Conservation (phyloP, 2,329 filamentous ascomycete genomes). For the Colletotrichum tropicale region DNA sequence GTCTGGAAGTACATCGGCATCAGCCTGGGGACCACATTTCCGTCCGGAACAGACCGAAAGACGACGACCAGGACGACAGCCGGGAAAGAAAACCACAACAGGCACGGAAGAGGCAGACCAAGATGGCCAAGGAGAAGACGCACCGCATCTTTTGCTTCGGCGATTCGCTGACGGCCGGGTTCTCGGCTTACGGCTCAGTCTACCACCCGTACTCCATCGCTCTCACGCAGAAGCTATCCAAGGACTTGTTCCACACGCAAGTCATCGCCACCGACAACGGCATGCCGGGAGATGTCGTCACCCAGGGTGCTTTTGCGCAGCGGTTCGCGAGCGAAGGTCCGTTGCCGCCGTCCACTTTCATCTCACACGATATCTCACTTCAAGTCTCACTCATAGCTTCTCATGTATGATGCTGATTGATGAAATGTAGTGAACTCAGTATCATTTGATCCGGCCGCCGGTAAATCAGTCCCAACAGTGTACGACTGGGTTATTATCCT, state of each 20-base stretch:
- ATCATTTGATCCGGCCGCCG: slow-evolving; percentile 49
- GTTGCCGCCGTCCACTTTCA: slow-evolving; percentile 7
- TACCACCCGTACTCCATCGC: slow-evolving; percentile 59
- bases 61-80: background rate
- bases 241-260: slow-evolving; percentile 46
- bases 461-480: background rate
- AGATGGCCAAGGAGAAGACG: slow-evolving; percentile 19
- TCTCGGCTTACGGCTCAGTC: slow-evolving; percentile 41
- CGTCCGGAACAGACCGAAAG: background rate
- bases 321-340: slow-evolving; percentile 41
- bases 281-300: slow-evolving; percentile 55
- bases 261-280: slow-evolving; percentile 52
- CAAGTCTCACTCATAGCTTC: background rate
- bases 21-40: background rate
- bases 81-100: background rate
- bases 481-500: slow-evolving; percentile 69
- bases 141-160: slow-evolving; percentile 68
- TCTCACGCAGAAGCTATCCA: slow-evolving; percentile 50
- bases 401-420: background rate
- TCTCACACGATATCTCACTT: background rate
- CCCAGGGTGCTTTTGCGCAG: slow-evolving; percentile 30
- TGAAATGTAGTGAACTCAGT: slow-evolving; percentile 16
- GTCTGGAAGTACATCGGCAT: background rate
- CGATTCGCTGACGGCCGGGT: slow-evolving; percentile 68
- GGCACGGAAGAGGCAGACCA: background rate